phyloP scores from a whole-genome alignment of 106 monocot species.

The Narthecium ossifragum region DNA sequence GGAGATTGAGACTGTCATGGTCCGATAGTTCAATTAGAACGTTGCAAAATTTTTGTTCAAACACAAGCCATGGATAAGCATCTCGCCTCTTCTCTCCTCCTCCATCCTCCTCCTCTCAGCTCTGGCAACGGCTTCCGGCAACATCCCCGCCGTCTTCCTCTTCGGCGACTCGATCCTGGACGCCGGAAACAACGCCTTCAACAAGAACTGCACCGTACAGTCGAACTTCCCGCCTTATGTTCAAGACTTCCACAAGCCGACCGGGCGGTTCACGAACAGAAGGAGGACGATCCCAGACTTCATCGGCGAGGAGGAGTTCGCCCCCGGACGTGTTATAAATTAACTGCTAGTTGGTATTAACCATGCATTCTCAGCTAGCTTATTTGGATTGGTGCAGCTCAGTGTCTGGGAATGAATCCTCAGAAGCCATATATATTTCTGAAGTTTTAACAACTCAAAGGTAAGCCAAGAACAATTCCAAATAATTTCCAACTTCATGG shows the following conservation, averaged over 20 bases:
- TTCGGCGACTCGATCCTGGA: conserved; percentile 21
- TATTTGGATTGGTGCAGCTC: not conserved
- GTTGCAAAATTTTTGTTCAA: too few species aligned
- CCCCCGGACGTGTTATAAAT: too few species aligned
- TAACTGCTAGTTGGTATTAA: too few species aligned
- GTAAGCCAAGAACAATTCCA: too few species aligned
- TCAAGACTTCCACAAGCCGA: not conserved
- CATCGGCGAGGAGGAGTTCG: not conserved
- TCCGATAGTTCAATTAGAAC: too few species aligned
- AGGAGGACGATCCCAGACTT: conserved; percentile 5
- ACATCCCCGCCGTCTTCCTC: conserved; percentile 1
- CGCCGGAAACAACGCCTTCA: conserved; percentile 10
- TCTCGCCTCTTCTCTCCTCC: too few species aligned
- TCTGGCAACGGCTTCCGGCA: not conserved
- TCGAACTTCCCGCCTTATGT: conserved; percentile 6
- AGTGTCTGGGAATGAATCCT: conserved; percentile 1
- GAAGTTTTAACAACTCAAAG: too few species aligned
- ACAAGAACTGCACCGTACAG: conserved; percentile 10
- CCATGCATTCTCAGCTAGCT: too few species aligned
- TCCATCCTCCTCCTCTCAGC: too few species aligned
- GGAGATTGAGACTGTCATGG: too few species aligned
- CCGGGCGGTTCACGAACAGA: conserved; percentile 9
- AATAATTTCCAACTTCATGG: too few species aligned
- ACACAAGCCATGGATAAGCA: too few species aligned
- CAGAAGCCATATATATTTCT: conserved; percentile 18